Evolutionary conservation across 352 stramenopile genomes (phyloP).

Genomic region (Phytophthora gonapodyides): DNA sequence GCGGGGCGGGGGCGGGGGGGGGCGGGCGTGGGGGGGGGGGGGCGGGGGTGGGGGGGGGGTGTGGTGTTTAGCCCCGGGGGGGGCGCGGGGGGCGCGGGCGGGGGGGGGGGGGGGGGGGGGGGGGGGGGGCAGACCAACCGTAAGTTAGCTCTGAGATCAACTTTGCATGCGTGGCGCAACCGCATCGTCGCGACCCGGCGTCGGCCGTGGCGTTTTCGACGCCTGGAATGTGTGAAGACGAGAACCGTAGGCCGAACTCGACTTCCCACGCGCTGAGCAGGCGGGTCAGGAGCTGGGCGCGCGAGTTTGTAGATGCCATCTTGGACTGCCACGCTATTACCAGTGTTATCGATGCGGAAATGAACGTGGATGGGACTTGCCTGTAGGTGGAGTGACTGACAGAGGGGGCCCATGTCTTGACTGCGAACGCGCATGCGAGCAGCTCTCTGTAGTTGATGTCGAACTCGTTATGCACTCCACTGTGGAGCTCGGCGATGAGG

Average conservation of each 20-base stretch:
- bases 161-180: background rate
- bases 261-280: background rate
- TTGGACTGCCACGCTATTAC: background rate
- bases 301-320: no score
- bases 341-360: slow-evolving; percentile 4
- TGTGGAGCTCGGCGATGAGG: no score
- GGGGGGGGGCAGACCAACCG: no score
- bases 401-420: no score
- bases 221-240: background rate
- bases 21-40: no score
- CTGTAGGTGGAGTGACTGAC: background rate
- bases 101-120: no score
- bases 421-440: slow-evolving; percentile 4
- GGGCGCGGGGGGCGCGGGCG: no score
- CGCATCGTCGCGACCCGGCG: background rate
- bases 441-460: no score
- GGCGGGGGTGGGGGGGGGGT: no score
- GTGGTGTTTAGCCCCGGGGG: no score
- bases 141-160: background rate
- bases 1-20: no score
- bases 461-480: no score
- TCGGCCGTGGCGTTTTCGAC: background rate
- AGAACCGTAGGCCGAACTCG: background rate
- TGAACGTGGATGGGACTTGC: slow-evolving; percentile 1
- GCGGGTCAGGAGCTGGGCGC: background rate